Base-by-base conservation (phyloP, 2,329 filamentous ascomycete genomes). In the Epichloe baconii region DNA sequence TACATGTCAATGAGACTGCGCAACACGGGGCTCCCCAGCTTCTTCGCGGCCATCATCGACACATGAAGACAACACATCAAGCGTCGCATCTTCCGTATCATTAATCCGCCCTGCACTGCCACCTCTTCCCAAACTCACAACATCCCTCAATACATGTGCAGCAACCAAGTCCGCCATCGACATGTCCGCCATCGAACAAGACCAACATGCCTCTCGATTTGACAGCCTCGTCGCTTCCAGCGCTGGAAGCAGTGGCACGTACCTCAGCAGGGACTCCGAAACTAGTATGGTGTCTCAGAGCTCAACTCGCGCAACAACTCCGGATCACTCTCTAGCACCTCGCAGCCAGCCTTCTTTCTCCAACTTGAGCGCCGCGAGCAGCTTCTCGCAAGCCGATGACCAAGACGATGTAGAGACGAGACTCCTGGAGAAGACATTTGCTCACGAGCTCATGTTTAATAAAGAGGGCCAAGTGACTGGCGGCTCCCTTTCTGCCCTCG, bases 401-500 rank as follows among this genome's bases (percentile, higher is more conserved):
- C 74, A 78, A 12, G 83, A 88, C 37, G 89, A 95, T 47, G 80
- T 84, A 1, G 91, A 95, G 64, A 84, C 80, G 4, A 85, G 84
- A 60, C 72, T 96, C n/a, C 72, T 95, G n/a, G 87, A 90, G 64
- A 94, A 86, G 68, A 95, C 90, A 0, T 96, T 80, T 61, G 88
- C 88, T 0, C 87, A 96, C 61, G 91, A 98, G 64, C 76, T 98
- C 46, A 82, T 95, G 61, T 85, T 87, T 65, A 96, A 94, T 71
- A 94, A 94, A 66, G 91, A 97, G 58, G 90, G 91, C 1, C 86
- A 95, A 55, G 84, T 98, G n/a, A 87, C 87, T 42, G 93, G 93
- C 45, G 93, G 93, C 14, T 94, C 89, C 3, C 76, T 98, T 12
- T 82, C 86, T 5, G 93, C 93, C 2, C 73, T 98, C 31, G 85